Evolutionary conservation across 257 asterid species (phyloP).

Genomic region (Nicotiana tomentosiformis): DNA sequence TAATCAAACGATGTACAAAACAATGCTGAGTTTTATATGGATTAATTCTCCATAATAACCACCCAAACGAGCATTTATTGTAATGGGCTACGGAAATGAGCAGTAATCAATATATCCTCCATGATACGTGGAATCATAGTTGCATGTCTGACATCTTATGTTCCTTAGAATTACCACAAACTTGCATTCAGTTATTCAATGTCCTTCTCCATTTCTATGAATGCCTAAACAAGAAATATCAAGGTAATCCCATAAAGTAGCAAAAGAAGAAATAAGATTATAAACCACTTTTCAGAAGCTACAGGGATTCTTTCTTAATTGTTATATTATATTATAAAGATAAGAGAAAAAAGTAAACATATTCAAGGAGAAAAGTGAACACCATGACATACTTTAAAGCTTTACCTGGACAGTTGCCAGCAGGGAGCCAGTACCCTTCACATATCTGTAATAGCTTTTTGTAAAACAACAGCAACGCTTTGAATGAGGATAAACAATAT

Average conservation of each 20-base stretch:
- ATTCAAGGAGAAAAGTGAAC: not conserved
- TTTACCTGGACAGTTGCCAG: constrained; percentile 66
- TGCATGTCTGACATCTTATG: not conserved
- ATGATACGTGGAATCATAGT: not conserved
- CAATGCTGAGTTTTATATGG: too few species aligned
- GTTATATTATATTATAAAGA: not conserved
- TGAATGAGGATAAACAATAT: constrained; percentile 88
- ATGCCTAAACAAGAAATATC: not conserved
- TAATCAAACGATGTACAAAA: too few species aligned
- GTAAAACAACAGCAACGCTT: constrained; percentile 94
- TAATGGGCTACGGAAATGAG: not conserved
- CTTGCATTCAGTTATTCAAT: not conserved
- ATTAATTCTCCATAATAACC: too few species aligned
- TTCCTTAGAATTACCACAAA: not conserved
- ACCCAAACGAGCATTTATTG: not conserved
- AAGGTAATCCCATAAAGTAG: not conserved
- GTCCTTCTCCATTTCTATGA: constrained; percentile 3
- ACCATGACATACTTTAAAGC: not conserved
- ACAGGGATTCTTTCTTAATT: not conserved
- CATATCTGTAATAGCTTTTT: constrained; percentile 84
- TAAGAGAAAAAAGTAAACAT: not conserved
- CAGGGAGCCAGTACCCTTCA: constrained; percentile 94
- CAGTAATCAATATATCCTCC: not conserved
- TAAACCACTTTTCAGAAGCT: not conserved
- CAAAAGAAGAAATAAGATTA: not conserved